Evolutionary conservation across 208 protist species (phyloP), one percentile per base, ranked within the genome.

Genomic region (Wallacemonas sp.): DNA sequence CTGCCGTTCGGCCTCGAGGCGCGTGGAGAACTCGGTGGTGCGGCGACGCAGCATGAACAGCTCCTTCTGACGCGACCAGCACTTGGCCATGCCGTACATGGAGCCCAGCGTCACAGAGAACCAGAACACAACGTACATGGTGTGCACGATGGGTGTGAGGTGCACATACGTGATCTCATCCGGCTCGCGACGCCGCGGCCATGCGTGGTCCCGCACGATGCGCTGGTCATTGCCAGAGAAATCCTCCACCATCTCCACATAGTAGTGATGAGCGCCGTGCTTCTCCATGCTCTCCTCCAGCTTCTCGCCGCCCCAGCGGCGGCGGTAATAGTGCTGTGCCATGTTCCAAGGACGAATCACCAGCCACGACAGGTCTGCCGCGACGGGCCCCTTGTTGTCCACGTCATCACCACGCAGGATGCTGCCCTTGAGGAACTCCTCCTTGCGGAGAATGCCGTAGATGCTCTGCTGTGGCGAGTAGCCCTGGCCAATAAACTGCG

Each of bases 101-200:
- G 83, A 91, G 22, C 85, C 89, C 1, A 79, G 48, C 5, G 85
- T 81, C 24, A 94, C 69, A 24, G 83, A 89, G 42, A 87, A 92
- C 89, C 89, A 94, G 42, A 94, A 94, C 12, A 91, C 61, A 19
- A 91, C 62, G 75, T 94, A 94, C 89, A 94, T 94, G 57, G 76
- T 78, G 75, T 94, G 89, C 30, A 94, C 86, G 42, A 87, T 69
- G 5, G 89, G 89, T 10, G 81, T 87, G n/a, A 94, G 71, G 52
- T 92, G 85, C 8, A 92, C 84, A 53, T 94, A 94, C 24, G 77
- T 92, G 50, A 94, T 74, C 70, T 94, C 89, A 37, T 92, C 89
- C 21, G 71, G 42, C 52, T 81, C 82, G 15, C 85, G 80, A 19
- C 89, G 83, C 17, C 85, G 83, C 24, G 89, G 89, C 84, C 85